These are phyloP conservation scores for Hippophae rhamnoides DNA, from an alignment of 306 rosid species.

Conservation along the genomic window DNA sequence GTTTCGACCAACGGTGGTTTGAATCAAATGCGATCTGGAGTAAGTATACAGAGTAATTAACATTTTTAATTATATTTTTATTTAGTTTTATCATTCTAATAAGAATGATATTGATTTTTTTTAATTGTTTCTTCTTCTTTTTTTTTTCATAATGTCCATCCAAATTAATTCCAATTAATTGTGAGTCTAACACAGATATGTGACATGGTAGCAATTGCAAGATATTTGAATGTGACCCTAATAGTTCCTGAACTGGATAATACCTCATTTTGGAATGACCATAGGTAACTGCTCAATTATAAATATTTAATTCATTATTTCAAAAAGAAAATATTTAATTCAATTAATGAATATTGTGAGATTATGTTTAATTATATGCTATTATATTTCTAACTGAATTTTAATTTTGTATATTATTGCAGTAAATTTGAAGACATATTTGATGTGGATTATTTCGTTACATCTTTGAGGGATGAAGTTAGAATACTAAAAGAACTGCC, in stretches of 20 bases:
- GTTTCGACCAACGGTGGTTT: conserved; percentile 73
- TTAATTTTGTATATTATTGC: conserved; percentile 16
- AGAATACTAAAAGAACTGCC: conserved; percentile 63
- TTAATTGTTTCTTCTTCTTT: not conserved
- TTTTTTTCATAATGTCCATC: not conserved
- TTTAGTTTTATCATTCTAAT: not conserved
- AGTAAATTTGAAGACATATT: conserved; percentile 81
- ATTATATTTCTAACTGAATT: not conserved
- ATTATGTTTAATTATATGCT: too few relatives aligned
- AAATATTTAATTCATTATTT: too few relatives aligned
- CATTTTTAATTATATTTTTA: not conserved
- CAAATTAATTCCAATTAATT: too few relatives aligned
- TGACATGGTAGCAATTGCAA: conserved; percentile 69
- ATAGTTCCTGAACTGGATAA: conserved; percentile 65
- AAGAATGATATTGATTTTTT: not conserved
- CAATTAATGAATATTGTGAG: not conserved
- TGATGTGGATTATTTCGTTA: conserved; percentile 67
- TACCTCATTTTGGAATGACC: conserved; percentile 63
- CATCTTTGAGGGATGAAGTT: conserved; percentile 66
- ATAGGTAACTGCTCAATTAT: conserved; percentile 27
- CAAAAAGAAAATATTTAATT: not conserved
- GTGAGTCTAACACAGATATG: conserved; percentile 33
- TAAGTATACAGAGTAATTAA: conserved; percentile 15
- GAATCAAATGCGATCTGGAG: conserved; percentile 74
- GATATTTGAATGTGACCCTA: conserved; percentile 50